Evolutionary conservation across 1,139 yeast genomes (phyloP), one percentile per base, ranked within the genome.

Genomic region (Saccharomycopsis crataegensis): DNA sequence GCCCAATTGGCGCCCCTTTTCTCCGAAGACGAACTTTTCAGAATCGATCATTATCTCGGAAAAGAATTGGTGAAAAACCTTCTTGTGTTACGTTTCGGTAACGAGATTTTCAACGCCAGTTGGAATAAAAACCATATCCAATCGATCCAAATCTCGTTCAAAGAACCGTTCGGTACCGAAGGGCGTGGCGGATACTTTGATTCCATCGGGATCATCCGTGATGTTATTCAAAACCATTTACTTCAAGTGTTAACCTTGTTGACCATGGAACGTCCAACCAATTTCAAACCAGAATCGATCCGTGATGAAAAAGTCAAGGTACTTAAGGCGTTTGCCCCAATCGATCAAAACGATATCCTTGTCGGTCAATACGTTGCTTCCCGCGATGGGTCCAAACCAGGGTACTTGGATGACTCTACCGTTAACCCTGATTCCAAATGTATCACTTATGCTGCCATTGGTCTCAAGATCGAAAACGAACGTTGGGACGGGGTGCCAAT

Each of bases 171-270:
- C 64, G 99, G 99, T 57, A 93, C 99, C 48, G 97, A 93, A 71
- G 99, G 99, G 58, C 83, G 99, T 67, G 99, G 99, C 61, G 99
- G 99, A 43, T 93, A 93, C 74, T 93, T 94, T 66, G 98, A 94
- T 71, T 76, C 78, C 58, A 89, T 91, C 65, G 99, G 99, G 57
- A 93, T 93, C 65, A 88, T 93, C 61, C 83, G 99, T 71, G 99
- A 93, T 67, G 98, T 93, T 53, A 91, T 94, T 90, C 99, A 93
- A 74, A 93, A 93, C 77, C 99, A 93, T 72, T 73, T 93, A 65
- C 76, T 93, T 65, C 99, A 93, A 73, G 95, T 93, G 33, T 74
- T 93, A 67, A 90, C 98, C 7, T 72, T 94, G 59, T 74, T 93
- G 60, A 89, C 97, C 53, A 91, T 93, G 97, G 99, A 93, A 67